Evolutionary conservation across 352 stramenopile genomes (phyloP).

Genomic region (Globisporangium nagaii): DNA sequence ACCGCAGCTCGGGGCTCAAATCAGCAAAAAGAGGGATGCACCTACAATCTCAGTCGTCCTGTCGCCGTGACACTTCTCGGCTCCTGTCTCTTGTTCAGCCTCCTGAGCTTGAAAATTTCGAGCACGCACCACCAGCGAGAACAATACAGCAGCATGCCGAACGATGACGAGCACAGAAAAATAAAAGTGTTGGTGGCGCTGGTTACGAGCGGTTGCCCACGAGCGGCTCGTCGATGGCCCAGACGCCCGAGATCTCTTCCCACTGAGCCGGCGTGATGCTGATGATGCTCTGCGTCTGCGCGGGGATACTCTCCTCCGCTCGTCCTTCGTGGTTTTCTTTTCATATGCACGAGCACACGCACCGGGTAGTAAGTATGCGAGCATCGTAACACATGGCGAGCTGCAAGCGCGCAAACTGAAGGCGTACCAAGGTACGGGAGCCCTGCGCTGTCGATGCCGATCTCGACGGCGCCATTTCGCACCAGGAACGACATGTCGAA

Average conservation of each 20-base stretch:
- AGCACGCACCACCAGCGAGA: no score
- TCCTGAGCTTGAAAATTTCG: no score
- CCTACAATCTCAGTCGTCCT: no score
- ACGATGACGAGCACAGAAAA: not conserved
- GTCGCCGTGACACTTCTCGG: no score
- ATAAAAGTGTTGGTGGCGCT: not conserved
- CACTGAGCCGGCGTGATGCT: slow-evolving; percentile 73
- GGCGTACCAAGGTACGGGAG: slow-evolving; percentile 58
- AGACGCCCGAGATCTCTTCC: slow-evolving; percentile 43
- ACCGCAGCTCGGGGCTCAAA: no score
- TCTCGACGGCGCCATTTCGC: slow-evolving; percentile 60
- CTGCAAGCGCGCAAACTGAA: not conserved
- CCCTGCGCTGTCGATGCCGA: slow-evolving; percentile 50
- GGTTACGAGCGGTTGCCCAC: slow-evolving; percentile 44
- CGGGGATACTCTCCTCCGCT: slow-evolving; percentile 35
- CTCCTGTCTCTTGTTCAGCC: no score
- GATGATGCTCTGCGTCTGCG: slow-evolving; percentile 74
- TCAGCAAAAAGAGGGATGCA: no score
- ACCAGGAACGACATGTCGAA: slow-evolving; percentile 84
- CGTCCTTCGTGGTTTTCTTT: slow-evolving; percentile 64
- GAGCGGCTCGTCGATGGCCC: slow-evolving; percentile 42
- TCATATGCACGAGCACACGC: not conserved
- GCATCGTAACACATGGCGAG: not conserved
- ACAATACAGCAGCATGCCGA: not conserved
- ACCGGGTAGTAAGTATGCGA: no score